Conservation (phyloP, 2,329 filamentous ascomycete species). For the Grosmannia huntii region DNA sequence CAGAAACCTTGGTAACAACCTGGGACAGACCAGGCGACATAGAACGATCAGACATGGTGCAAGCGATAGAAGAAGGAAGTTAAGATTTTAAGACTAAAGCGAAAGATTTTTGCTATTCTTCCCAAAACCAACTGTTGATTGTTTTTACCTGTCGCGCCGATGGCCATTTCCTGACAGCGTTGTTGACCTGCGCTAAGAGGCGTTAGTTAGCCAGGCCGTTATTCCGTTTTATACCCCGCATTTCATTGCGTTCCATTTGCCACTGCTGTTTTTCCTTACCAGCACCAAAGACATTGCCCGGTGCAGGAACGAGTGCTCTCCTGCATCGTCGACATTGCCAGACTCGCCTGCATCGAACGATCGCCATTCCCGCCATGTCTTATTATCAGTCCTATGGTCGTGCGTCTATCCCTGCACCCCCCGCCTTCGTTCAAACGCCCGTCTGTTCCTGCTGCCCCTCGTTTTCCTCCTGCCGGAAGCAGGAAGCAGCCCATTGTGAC, state of each 20-base stretch:
- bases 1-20: no score
- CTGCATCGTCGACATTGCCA: not conserved
- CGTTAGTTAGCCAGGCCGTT: not conserved
- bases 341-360: not conserved
- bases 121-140: not conserved
- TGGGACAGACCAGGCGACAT: no score
- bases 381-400: conserved; percentile 25
- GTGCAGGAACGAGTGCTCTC: not conserved
- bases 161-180: not conserved
- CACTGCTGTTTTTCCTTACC: not conserved
- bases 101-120: no score
- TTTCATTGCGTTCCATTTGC: not conserved
- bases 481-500: not conserved
- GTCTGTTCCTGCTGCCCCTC: not conserved
- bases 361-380: conserved; percentile 16
- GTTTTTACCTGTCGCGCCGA: no score
- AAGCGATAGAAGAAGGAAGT: no score
- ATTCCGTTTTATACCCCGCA: not conserved
- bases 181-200: not conserved
- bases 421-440: not conserved
- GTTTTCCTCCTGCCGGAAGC: not conserved
- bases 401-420: conserved; percentile 13
- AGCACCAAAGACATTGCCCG: not conserved
- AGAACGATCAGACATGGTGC: no score
- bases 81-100: no score